These are phyloP conservation scores for Jatropha podagrica DNA, from an alignment of 441 rosid species.

Conservation along the genomic window DNA sequence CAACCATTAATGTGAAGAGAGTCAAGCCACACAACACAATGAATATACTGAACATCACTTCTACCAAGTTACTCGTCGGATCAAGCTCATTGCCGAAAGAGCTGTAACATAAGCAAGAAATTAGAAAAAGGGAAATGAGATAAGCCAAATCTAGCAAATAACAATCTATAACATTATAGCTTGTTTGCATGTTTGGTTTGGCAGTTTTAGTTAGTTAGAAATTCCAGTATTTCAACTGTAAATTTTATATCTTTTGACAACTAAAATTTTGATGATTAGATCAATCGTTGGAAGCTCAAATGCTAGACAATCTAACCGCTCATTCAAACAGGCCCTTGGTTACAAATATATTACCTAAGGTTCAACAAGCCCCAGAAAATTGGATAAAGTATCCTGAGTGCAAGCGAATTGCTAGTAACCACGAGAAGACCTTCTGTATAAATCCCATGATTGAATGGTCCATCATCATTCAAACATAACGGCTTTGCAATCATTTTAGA, in stretches of 20 bases:
- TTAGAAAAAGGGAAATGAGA: neutral
- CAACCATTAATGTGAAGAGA: slow-evolving; percentile 70
- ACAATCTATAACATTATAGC: neutral
- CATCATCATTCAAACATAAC: slow-evolving; percentile 52
- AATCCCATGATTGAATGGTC: slow-evolving; percentile 60
- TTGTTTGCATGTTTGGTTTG: no score
- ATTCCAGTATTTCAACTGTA: no score
- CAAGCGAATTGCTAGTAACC: slow-evolving; percentile 60
- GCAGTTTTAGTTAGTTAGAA: no score
- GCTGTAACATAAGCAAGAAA: slow-evolving; percentile 33
- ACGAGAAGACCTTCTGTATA: slow-evolving; percentile 58
- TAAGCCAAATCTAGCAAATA: neutral
- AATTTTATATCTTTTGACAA: no score
- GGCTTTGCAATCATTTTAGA: slow-evolving; percentile 36
- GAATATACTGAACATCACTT: slow-evolving; percentile 61
- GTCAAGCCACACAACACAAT: slow-evolving; percentile 61
- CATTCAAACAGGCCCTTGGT: no score
- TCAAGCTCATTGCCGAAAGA: slow-evolving; percentile 60
- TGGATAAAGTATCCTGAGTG: slow-evolving; percentile 64
- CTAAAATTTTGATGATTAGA: no score
- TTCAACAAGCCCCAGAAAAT: slow-evolving; percentile 78
- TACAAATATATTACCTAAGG: slow-evolving; percentile 40
- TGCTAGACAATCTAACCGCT: no score
- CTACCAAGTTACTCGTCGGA: slow-evolving; percentile 60
- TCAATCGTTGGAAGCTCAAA: no score